Base-by-base conservation (phyloP, 345 rosid species). In the Aquilaria yunnanensis region DNA sequence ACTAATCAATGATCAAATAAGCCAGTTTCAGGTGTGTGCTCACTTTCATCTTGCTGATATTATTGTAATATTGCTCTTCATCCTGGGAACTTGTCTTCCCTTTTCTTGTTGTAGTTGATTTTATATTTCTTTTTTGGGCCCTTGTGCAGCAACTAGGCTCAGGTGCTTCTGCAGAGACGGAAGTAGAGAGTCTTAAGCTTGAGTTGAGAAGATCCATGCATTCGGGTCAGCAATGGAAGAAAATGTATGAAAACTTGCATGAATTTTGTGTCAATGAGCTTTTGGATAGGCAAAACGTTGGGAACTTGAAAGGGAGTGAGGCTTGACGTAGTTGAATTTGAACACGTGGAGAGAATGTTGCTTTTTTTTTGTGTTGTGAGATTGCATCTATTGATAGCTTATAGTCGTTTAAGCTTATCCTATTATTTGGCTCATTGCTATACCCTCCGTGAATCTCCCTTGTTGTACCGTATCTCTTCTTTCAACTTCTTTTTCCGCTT, bases 161-260 rank as follows among this genome's bases (percentile, higher is more conserved):
- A 59, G 69, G 79, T 43, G 84, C 85, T 34, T 89, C 91, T 49
- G 73, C 79, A 30, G 88, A 89, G 76, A 80, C 84, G 64, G 96
- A 85, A 74, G 64, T 76, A 67, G 90, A 82, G 71, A 85, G 77
- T 68, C 56, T 84, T 63, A 87, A 84, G 83, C 75, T 62, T 50
- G 91, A 84, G 54, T 46, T 59, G 50, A 61, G 71, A 53, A 76
- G 66, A 61, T 67, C 74, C 1, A 32, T 57, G 61, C 74, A 81
- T 65, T 72, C 80, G 84, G 79, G 73, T 72, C 67, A 70, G 49
- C 85, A 79, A 53, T 84, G 85, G 96, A 84, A 81, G 78, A 82
- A 78, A 74, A 79, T 71, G 68, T 77, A 80, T 46, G 85, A 76
- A 48, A 77, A 80, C 70, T 60, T 87, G 78, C 88, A 84, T 56